Evolutionary conservation across 2,329 filamentous ascomycete genomes (phyloP), one percentile per base, ranked within the genome.

Genomic region (Escovopsis weberi): DNA sequence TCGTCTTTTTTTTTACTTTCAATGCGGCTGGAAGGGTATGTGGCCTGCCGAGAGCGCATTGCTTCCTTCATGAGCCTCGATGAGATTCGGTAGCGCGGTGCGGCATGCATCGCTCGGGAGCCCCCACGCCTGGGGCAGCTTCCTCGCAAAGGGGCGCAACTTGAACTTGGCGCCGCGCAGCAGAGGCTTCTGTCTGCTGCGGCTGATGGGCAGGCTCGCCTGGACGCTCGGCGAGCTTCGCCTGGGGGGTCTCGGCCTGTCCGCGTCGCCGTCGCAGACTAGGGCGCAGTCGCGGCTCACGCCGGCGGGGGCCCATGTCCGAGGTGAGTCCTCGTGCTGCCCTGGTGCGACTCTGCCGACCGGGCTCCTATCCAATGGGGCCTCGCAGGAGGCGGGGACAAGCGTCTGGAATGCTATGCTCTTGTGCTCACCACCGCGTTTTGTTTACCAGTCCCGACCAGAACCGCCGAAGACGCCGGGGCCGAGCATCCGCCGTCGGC

Each of bases 71-170:
- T 40, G 33, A 26, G 41, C 19, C 39, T 45, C 44, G 39, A 54
- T 54, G 52, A 52, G 38, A 18, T 26, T 37, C 39, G 44, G 38
- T 43, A 50, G 39, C 40, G 45, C 45, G 41, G 46, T 52, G 50
- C 47, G 52, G 42, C 41, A 43, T 43, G 33, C 43, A 40, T 45
- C 45, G 43, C 38, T 43, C 30, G 35, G 40, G 2, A 40, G 40
- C 38, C 32, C 34, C 18, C 23, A 40, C 45, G 42, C 38, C 38
- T 41, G 30, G 11, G 33, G 39, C 9, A 23, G 28, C n/a, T 33
- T 30, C 26, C 19, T 10, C 33, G 26, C 28, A 37, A 12, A 33
- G 34, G 26, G 40, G 39, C 33, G 35, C 33, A 7, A 41, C 35
- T 15, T 15, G 15, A 15, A 15, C 15, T 15, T 15, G 15, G 40